phyloP scores from a whole-genome alignment of 495 filamentous ascomycete species.

The Penicillium diatomitis region DNA sequence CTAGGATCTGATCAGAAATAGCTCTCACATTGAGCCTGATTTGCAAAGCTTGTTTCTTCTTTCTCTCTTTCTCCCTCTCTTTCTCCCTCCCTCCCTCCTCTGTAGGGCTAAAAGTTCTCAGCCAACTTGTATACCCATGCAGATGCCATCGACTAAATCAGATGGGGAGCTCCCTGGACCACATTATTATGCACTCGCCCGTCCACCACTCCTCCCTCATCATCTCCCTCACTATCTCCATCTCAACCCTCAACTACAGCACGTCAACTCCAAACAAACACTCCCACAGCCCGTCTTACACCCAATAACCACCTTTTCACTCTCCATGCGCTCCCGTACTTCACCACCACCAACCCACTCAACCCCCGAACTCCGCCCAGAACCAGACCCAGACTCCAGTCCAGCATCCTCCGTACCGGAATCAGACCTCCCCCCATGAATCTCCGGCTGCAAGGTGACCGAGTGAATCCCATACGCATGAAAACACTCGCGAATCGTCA shows the following conservation, averaged over 20 bases:
- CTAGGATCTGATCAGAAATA: no score
- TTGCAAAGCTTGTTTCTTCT: no score
- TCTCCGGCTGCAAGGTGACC: slow-evolving; percentile 40
- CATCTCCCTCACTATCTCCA: no score
- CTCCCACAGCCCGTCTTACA: slow-evolving; percentile 6
- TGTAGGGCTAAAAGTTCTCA: no score
- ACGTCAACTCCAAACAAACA: slow-evolving; percentile 6
- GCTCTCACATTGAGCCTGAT: no score
- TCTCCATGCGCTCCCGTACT: not conserved
- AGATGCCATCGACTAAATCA: no score
- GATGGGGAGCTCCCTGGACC: no score
- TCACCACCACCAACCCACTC: not conserved
- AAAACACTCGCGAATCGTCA: slow-evolving; percentile 34
- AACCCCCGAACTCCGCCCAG: not conserved
- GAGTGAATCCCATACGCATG: slow-evolving; percentile 40
- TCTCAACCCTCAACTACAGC: not conserved
- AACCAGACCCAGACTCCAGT: not conserved
- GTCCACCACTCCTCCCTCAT: no score
- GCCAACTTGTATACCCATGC: no score
- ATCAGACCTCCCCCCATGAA: slow-evolving; percentile 1
- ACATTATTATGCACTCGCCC: no score
- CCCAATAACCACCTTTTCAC: not conserved
- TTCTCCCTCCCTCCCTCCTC: no score
- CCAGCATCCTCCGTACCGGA: not conserved
- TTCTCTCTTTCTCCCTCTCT: no score